Conservation (phyloP, 108 stramenopile genomes). For the Nitzschia sp. region DNA sequence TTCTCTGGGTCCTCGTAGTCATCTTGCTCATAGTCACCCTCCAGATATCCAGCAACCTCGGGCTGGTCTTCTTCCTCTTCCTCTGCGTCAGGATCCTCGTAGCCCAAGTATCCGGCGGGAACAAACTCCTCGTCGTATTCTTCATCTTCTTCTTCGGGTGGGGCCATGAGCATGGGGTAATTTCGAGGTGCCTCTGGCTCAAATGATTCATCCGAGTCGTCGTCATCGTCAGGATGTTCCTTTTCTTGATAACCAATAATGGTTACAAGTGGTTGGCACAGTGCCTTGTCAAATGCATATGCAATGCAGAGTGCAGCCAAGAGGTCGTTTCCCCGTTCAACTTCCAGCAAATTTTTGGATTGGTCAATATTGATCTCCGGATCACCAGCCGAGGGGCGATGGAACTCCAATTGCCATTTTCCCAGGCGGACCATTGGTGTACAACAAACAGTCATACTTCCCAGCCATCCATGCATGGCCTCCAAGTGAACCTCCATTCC, state of each 20-base stretch:
- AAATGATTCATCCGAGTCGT: constrained; percentile 18
- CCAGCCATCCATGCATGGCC: constrained; percentile 48
- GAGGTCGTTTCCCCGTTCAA: constrained; percentile 46
- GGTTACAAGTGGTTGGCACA: constrained; percentile 45
- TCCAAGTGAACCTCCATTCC: constrained; percentile 23
- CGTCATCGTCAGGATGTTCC: constrained; percentile 42
- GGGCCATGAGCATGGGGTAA: constrained; percentile 8
- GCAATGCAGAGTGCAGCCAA: constrained; percentile 48
- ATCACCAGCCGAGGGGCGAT: constrained; percentile 29
- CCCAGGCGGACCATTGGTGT: constrained; percentile 45
- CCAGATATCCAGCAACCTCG: neutral
- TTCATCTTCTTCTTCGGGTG: neutral
- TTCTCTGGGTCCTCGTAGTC: neutral
- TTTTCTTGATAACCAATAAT: constrained; percentile 44
- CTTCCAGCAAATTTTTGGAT: constrained; percentile 39
- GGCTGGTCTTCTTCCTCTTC: neutral
- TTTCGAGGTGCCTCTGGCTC: neutral
- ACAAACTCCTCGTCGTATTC: constrained; percentile 4
- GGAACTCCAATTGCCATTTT: constrained; percentile 43
- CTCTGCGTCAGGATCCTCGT: neutral
- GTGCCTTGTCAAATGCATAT: constrained; percentile 45
- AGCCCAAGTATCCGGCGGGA: constrained; percentile 15
- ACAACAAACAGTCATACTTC: constrained; percentile 52
- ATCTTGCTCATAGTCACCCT: neutral
- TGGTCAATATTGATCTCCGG: constrained; percentile 45